Evolutionary conservation across 2,329 filamentous ascomycete species (phyloP).

Genomic region (Colletotrichum musae): DNA sequence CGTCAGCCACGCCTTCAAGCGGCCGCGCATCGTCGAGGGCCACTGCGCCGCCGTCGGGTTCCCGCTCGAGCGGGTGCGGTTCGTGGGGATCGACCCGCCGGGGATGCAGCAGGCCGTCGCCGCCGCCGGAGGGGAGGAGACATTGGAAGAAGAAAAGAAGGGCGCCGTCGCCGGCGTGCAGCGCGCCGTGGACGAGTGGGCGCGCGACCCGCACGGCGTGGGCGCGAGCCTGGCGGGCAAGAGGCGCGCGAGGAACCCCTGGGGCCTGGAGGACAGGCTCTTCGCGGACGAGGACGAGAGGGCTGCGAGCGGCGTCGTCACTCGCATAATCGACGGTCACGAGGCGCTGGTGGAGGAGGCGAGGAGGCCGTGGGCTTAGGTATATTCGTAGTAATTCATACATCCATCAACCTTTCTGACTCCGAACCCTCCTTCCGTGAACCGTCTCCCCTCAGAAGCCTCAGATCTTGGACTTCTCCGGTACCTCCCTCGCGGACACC

Average conservation of each 20-base stretch:
- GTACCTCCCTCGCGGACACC: slow-evolving; percentile 45
- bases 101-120: slow-evolving; percentile 49
- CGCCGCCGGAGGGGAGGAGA: too few species aligned
- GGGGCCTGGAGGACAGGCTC: slow-evolving; percentile 59
- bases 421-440: too few species aligned
- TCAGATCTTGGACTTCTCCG: slow-evolving; percentile 49
- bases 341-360: slow-evolving; percentile 58
- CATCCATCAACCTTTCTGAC: not conserved
- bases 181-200: slow-evolving; percentile 64
- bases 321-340: slow-evolving; percentile 50
- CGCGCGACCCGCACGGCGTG: slow-evolving; percentile 66
- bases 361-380: slow-evolving; percentile 56
- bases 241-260: slow-evolving; percentile 64
- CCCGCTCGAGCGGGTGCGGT: slow-evolving; percentile 60
- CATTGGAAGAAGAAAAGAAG: slow-evolving; percentile 54
- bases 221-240: slow-evolving; percentile 62
- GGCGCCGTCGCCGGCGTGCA: slow-evolving; percentile 59
- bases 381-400: not conserved
- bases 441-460: too few species aligned
- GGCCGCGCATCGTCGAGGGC: slow-evolving; percentile 70
- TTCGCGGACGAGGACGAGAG: slow-evolving; percentile 56
- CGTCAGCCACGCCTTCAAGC: slow-evolving; percentile 80
- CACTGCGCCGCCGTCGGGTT: slow-evolving; percentile 76
- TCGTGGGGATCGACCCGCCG: slow-evolving; percentile 77
- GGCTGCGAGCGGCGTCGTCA: slow-evolving; percentile 55